These are phyloP conservation scores for Neonothopanus nambi DNA, from an alignment of 1,284 basidiomycete species.

Conservation along the genomic window DNA sequence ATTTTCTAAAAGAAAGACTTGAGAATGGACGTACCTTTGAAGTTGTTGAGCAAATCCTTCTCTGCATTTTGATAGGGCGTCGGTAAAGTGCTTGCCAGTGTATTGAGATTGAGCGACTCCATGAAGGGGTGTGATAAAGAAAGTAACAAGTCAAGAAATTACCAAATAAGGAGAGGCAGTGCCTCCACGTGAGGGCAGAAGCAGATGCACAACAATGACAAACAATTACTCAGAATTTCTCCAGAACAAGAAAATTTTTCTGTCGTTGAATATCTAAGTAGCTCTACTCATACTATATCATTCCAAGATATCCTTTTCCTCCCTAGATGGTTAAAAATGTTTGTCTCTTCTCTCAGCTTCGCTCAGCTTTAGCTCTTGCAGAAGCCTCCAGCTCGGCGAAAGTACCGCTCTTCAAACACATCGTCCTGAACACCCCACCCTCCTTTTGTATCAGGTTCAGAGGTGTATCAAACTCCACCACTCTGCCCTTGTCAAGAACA, in stretches of 20 bases:
- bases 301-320: too few relatives aligned
- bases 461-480: conserved; percentile 85
- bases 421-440: conserved; percentile 71
- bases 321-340: too few relatives aligned
- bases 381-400: conserved; percentile 67
- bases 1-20: conserved; percentile 3
- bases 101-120: conserved; percentile 75
- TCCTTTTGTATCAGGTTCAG: conserved; percentile 72
- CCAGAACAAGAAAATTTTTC: too few relatives aligned
- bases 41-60: conserved; percentile 76
- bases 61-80: conserved; percentile 69
- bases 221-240: too few relatives aligned
- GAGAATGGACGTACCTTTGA: conserved; percentile 55
- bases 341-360: background rate
- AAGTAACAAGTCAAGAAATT: background rate
- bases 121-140: conserved; percentile 9
- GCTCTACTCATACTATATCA: too few relatives aligned
- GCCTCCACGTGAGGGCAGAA: background rate
- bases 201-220: background rate
- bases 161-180: too few relatives aligned
- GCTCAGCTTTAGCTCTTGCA: conserved; percentile 51
- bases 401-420: conserved; percentile 83
- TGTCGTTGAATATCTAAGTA: too few relatives aligned
- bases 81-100: conserved; percentile 71
- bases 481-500: conserved; percentile 76